Conservation (phyloP, 495 filamentous ascomycete genomes). For the Chaetomium tenue region DNA sequence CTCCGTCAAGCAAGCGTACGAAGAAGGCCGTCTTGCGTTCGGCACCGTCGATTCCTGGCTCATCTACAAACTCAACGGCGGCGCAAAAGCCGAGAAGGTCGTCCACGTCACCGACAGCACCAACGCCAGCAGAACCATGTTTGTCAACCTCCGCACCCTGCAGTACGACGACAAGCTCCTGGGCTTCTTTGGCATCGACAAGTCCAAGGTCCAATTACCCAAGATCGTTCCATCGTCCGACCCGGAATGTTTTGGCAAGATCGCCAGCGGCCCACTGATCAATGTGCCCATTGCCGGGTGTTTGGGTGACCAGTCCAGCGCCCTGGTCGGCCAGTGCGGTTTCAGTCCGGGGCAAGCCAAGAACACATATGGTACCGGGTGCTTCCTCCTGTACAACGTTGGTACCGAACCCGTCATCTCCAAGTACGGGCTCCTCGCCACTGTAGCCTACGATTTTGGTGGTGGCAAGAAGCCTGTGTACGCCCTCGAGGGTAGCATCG, state of each 20-base stretch:
- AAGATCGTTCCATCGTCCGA: conserved; percentile 86
- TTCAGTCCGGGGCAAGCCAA: conserved; percentile 86
- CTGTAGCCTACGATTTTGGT: conserved; percentile 84
- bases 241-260: conserved; percentile 66
- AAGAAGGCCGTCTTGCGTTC: conserved; percentile 77
- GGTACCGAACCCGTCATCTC: conserved; percentile 89
- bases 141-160: conserved; percentile 85
- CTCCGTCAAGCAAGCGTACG: conserved; percentile 72
- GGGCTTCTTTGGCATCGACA: conserved; percentile 78
- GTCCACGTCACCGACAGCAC: conserved; percentile 84
- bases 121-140: conserved; percentile 94
- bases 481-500: conserved; percentile 88
- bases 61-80: conserved; percentile 85
- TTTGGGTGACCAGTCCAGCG: conserved; percentile 89
- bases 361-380: conserved; percentile 96
- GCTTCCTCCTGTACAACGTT: conserved; percentile 93
- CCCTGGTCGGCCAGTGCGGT: conserved; percentile 87
- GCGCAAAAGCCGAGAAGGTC: conserved; percentile 54
- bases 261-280: conserved; percentile 65
- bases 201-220: conserved; percentile 71
- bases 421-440: conserved; percentile 81
- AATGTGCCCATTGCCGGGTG: conserved; percentile 82
- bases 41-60: conserved; percentile 95
- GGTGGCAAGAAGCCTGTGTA: conserved; percentile 73
- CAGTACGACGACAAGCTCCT: conserved; percentile 82